Percentiles rank a stretch among this genome's conserved stretches.
Evolutionary conservation across 2,329 filamentous ascomycete species (phyloP).

Genomic region (Aspergillus luchuensis): DNA sequence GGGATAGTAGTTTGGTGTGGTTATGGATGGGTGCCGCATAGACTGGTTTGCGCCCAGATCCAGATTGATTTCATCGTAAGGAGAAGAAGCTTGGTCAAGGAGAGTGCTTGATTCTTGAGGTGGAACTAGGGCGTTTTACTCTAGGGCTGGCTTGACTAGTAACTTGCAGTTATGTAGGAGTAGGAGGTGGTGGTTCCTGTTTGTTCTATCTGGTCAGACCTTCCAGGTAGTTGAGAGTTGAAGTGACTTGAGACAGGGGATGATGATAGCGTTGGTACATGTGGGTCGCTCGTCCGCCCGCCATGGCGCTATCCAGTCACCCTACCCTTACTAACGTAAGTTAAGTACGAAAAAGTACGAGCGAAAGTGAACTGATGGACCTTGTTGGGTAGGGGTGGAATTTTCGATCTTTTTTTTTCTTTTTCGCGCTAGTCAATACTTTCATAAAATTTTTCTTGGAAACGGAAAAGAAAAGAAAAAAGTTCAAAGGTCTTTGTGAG

Average conservation of each 20-base stretch:
- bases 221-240: not conserved
- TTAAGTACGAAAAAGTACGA: constrained; percentile 3
- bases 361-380: not conserved
- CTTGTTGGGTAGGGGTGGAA: not conserved
- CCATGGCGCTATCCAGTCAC: constrained; percentile 3
- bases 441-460: no score
- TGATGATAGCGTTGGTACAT: constrained; percentile 1
- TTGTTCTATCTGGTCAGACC: not conserved
- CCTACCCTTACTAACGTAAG: constrained; percentile 1
- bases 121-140: not conserved
- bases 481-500: no score
- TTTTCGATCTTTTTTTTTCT: not conserved
- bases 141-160: not conserved
- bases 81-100: not conserved
- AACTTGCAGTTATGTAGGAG: not conserved
- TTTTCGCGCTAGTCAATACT: not conserved
- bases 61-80: not conserved
- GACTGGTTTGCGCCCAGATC: not conserved
- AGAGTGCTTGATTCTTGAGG: not conserved
- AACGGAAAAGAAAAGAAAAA: no score
- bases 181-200: not conserved
- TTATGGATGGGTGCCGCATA: not conserved
- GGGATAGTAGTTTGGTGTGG: not conserved
- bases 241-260: constrained; percentile 8
- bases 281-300: constrained; percentile 1